A percentile compares a stretch with the other conserved stretches of the same genome.
phyloP scores from a whole-genome alignment of 257 asterid species.

The Penstemon barbatus region DNA sequence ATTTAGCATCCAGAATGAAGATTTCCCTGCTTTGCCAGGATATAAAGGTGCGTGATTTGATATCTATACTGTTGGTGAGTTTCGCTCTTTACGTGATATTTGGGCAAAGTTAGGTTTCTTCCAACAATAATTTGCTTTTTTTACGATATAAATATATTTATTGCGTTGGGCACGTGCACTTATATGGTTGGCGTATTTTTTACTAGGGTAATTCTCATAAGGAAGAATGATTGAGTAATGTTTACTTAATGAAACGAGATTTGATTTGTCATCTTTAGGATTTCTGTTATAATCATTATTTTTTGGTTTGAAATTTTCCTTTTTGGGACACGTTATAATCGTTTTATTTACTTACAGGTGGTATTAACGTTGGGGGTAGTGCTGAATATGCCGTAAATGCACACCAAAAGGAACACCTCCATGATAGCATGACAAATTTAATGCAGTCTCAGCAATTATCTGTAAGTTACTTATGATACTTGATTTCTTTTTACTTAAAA shows the following conservation, averaged over 20 bases:
- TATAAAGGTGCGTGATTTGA: constrained; percentile 74
- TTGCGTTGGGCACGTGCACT: constrained; percentile 3
- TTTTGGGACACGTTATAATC: too few relatives aligned
- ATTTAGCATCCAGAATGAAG: constrained; percentile 97
- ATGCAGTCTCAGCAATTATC: constrained; percentile 77
- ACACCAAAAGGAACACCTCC: constrained; percentile 79
- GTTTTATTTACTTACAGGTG: constrained; percentile 30
- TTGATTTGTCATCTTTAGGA: neutral
- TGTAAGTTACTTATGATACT: constrained; percentile 45
- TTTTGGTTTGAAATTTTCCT: too few relatives aligned
- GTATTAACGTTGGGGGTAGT: constrained; percentile 53
- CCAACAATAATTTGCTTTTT: neutral
- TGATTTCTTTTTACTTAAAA: constrained; percentile 22
- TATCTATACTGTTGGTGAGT: constrained; percentile 15
- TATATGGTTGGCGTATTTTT: neutral
- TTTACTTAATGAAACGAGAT: constrained; percentile 1
- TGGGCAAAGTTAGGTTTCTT: neutral
- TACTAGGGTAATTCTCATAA: constrained; percentile 12
- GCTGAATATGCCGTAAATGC: constrained; percentile 59
- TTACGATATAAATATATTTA: neutral
- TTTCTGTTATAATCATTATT: neutral
- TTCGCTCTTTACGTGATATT: constrained; percentile 2
- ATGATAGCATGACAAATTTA: constrained; percentile 61
- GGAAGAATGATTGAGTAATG: neutral
- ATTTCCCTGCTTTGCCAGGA: constrained; percentile 94